These are phyloP conservation scores for Fusarium succisae DNA, from an alignment of 2,329 filamentous ascomycete genomes.

Conservation along the genomic window DNA sequence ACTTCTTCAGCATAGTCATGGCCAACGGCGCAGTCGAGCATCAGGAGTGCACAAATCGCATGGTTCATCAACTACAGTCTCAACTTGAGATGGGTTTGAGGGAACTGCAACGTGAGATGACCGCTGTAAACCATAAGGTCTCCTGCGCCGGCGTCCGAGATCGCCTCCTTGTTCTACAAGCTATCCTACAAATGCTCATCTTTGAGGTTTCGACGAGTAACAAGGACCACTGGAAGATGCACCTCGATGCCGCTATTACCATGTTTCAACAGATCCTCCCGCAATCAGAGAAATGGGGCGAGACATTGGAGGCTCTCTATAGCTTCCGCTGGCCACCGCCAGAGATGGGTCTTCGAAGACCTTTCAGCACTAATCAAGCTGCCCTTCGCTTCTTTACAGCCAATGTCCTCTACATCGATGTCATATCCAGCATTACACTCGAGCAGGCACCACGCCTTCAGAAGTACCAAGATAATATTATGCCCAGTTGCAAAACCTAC, in stretches of 20 bases:
- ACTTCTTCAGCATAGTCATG: conserved; percentile 63
- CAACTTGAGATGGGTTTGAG: conserved; percentile 57
- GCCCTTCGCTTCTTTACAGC: conserved; percentile 59
- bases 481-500: conserved; percentile 45
- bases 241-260: conserved; percentile 59
- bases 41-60: conserved; percentile 48
- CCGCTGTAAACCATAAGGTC: conserved; percentile 46
- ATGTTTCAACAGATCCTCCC: conserved; percentile 59
- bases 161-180: conserved; percentile 56
- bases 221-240: conserved; percentile 60
- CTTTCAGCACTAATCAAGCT: conserved; percentile 58
- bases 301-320: conserved; percentile 46
- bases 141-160: conserved; percentile 45
- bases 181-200: conserved; percentile 62
- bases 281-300: conserved; percentile 49
- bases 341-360: conserved; percentile 45
- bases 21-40: conserved; percentile 46
- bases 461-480: conserved; percentile 52
- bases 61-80: conserved; percentile 53
- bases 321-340: conserved; percentile 49
- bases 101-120: conserved; percentile 56
- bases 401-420: conserved; percentile 59
- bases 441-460: conserved; percentile 54
- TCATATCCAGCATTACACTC: conserved; percentile 59
- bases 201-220: conserved; percentile 60